These are phyloP conservation scores for Malania oleifera DNA, from an alignment of 164 flowering plant species.

Conservation along the genomic window DNA sequence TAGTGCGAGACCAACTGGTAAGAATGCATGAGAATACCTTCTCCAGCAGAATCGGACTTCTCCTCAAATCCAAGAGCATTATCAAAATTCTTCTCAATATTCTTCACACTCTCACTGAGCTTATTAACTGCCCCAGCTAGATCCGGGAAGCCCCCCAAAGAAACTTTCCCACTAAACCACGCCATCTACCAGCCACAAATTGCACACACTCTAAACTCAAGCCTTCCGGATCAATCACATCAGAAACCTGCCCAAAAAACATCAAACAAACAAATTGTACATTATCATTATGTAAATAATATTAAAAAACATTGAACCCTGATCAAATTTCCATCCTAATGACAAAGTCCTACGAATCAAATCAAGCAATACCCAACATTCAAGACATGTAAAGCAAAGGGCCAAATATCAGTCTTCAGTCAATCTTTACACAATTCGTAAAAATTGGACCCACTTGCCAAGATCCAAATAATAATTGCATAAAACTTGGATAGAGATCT, in stretches of 20 bases:
- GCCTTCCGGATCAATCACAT: conserved; percentile 13
- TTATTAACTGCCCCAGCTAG: conserved; percentile 95
- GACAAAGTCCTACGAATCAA: too few species aligned
- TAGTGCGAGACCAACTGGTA: too few species aligned
- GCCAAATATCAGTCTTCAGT: too few species aligned
- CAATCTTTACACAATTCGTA: too few species aligned
- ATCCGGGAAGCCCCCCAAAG: conserved; percentile 87
- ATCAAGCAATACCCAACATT: too few species aligned
- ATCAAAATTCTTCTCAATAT: conserved; percentile 97
- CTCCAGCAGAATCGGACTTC: conserved; percentile 46
- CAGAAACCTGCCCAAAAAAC: conserved; percentile 2
- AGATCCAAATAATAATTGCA: too few species aligned
- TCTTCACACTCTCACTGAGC: conserved; percentile 96
- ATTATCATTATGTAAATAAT: neutral
- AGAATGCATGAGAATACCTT: conserved; percentile 36
- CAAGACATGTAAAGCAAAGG: too few species aligned
- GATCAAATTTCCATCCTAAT: too few species aligned
- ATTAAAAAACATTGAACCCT: neutral
- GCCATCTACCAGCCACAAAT: conserved; percentile 47
- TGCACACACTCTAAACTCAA: conserved; percentile 14
- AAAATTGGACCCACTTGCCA: too few species aligned
- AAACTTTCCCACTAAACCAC: conserved; percentile 88
- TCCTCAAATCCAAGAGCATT: conserved; percentile 92
- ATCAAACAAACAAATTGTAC: neutral
- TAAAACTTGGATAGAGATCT: too few species aligned